Base-by-base conservation (phyloP, 2,329 filamentous ascomycete species). In the Penicillium sp. region DNA sequence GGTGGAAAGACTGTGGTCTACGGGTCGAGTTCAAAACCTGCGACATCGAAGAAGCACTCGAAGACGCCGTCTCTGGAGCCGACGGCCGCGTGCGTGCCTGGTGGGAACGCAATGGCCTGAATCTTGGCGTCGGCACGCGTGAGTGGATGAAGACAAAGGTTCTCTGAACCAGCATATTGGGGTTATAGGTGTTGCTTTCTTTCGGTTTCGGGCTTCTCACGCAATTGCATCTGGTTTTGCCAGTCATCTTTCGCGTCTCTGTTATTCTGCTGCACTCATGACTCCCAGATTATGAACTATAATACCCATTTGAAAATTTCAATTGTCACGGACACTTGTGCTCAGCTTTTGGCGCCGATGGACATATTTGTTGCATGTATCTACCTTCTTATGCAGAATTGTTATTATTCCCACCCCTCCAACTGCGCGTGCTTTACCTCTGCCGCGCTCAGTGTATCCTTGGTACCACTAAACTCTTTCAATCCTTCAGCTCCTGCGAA, bases 21-120 rank as follows among this genome's bases (percentile, higher is more conserved):
- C 81, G 83, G 47, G 91, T 96, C 24, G 90, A 95, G 71, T 96
- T 96, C 73, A 92, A 93, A 70, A 95, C 90, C 1, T 96, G 91
- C 70, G 91, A 95, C 70, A 94, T 97, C 56, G 92, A 96, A 70
- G 93, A 96, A 73, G 92, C 92, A 0, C 79, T 96, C 36, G 92
- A 96, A 69, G 92, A 96, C 68, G 89, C 90, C 2, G 70, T 93
- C 4, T 83, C 84, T 34, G 83, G 78, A 4, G 85, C 87, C 49
- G 87, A 90, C 57, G 84, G 85, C 59, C 81, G 82, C 34, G 89
- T 95, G 16, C 79, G 89, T 51, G 79, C 81, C 57, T 97, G 93
- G 93, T 97, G 93, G 93, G 87, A 89, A 23, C 77, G 80, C 59
- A 93, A 94, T 62, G 90, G 90, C 0, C 74, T 95, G 56, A 93